Base-by-base conservation (phyloP, 768 basidiomycete species). In the Coprinopsis marcescibilis region DNA sequence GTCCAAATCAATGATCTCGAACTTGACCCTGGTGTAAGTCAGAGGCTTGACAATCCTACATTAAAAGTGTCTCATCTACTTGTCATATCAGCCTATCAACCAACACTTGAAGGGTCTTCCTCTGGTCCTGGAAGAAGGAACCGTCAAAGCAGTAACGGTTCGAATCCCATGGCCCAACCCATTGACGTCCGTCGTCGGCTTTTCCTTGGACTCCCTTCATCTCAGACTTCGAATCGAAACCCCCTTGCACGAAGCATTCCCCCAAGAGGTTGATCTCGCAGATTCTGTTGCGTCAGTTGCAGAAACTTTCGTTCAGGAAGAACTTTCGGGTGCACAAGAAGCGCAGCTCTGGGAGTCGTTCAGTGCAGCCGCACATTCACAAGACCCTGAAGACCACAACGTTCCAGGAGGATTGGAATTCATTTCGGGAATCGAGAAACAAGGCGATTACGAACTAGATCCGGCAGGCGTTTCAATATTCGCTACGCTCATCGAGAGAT, bases 161-260 rank as follows among this genome's bases (percentile, higher is more conserved):
- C 80, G 81, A 41, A 78, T 96, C 43, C 89, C 90, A 40, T 88
- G 86, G 77, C 85, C 89, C 12, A 91, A 92, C 60, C 86, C 88
- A 27, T 69, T 91, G 43, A 80, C 82, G 1, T 82, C 85, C 2
- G 78, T 76, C 17, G 69, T 92, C 50, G 81, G 84, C 27, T 70
- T 89, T 51, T 83, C 83, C 38, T 55, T 89, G 40, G 73, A 80
- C 50, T 79, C 84, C 14, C 68, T 88, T 19, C 76, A 81, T 58
- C 76, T 91, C 50, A 76, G 74, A n/a, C 77, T 86, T 57, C 71
- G 77, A 4, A 7, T 43, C 19, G 26, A 56, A 66, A 80, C 46
- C 38, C 60, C 25, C 37, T 58, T 54, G 15, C 61, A 47, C 37
- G 55, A 33, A 51, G 54, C 14, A 57, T 49, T 40, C 40, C 43